A percentile compares a stretch with the other conserved stretches of the same genome.
phyloP scores from a whole-genome alignment of 192 early-diverging fungal genomes.

The Thamnidium elegans region DNA sequence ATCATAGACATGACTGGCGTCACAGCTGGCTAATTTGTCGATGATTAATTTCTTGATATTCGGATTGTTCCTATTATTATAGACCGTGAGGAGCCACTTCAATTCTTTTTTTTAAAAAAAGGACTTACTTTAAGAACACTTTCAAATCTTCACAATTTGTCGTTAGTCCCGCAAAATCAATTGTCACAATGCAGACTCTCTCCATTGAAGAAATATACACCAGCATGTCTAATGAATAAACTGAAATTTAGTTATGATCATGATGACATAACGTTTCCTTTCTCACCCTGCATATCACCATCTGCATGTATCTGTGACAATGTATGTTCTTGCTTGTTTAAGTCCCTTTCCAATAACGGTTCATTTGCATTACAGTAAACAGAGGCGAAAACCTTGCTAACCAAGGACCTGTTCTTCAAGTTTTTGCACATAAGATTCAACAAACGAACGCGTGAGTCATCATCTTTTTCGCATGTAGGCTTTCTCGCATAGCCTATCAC shows the following conservation, averaged over 20 bases:
- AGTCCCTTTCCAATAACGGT: not conserved
- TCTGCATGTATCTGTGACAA: not conserved
- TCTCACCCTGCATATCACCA: slow-evolving; percentile 6
- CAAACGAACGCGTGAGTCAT: not conserved
- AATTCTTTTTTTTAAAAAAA: slow-evolving; percentile 2
- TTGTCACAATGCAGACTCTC: not conserved
- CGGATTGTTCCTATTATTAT: slow-evolving; percentile 1
- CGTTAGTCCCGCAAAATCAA: not conserved
- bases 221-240: not conserved
- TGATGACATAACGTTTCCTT: not conserved
- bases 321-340: not conserved
- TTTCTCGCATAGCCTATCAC: slow-evolving; percentile 8
- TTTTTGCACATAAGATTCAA: not conserved
- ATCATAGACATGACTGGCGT: slow-evolving; percentile 2
- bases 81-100: not conserved
- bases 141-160: slow-evolving; percentile 3
- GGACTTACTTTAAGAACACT: slow-evolving; percentile 2
- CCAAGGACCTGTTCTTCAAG: not conserved
- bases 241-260: not conserved
- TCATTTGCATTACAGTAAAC: not conserved
- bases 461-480: not conserved
- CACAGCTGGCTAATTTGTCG: slow-evolving; percentile 3
- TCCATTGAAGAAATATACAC: not conserved
- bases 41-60: not conserved
- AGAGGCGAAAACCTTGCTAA: not conserved